Base-by-base conservation (phyloP, 2,329 filamentous ascomycete genomes). In the Zymoseptoria passerinii region DNA sequence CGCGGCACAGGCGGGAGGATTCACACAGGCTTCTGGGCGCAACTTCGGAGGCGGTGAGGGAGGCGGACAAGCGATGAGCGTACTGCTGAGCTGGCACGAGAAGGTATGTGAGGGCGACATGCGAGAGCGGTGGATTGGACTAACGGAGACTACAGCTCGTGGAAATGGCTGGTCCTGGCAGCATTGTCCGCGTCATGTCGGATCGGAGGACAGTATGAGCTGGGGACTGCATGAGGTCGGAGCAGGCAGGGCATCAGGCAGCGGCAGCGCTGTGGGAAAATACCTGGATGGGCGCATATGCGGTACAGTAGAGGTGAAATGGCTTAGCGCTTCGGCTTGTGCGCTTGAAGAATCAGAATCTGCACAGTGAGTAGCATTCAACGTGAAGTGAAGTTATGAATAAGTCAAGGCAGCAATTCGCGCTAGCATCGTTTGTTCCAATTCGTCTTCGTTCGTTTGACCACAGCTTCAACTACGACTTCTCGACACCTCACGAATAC, bases 51-150 rank as follows among this genome's bases (percentile, higher is more conserved):
- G 81, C 56, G 83, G 81, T 50, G 83, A 85, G 59, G 88, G 62
- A 35, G 63, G 89, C 52, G 89, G 90, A 40, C 87, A 91, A 58
- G 88, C 87, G 56, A 97, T 97, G 94, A 97, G 94, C 72, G 94
- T 99, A 54, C 75, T 99, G 72, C 79, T 99, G 66, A 96, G 91
- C 76, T 99, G 94, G 94, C 94, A 99, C 73, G 94, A 99, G 80
- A 99, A 96, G 78, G 77, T 79, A 72, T 55, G 64, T 60, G 55
- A 6, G 48, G 23, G 50, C 16, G 28, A 19, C 58, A 10, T 6
- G 8, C 8, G 7, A 28, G n/a, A 27, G 18, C 7, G 23, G 8
- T 23, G 16, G 40, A 16, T 10, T 23, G 28, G 49, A 51, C 60
- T 61, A 48, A 61, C 60, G 18, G 13, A 19, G 1, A 4, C 9